Evolutionary conservation across 345 rosid species (phyloP).

Genomic region (Capsella bursapastoris): DNA sequence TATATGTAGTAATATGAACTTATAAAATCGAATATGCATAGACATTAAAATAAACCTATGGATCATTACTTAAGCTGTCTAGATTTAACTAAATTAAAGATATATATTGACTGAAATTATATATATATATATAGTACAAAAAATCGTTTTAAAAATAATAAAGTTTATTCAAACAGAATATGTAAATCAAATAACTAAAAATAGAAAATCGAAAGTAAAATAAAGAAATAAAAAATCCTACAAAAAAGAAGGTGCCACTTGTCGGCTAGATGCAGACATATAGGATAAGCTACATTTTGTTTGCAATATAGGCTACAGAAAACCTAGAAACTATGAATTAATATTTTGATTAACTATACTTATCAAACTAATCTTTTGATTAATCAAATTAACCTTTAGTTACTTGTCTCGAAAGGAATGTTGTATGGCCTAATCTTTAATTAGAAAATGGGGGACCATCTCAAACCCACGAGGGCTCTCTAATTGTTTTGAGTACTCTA

Average conservation of each 20-base stretch:
- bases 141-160: too few relatives aligned
- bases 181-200: background rate
- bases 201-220: background rate
- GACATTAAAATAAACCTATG: background rate
- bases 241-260: slow-evolving; percentile 27
- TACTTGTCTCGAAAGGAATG: background rate
- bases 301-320: slow-evolving; percentile 33
- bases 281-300: slow-evolving; percentile 32
- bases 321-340: slow-evolving; percentile 37
- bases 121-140: background rate
- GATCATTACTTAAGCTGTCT: background rate
- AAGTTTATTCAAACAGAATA: too few relatives aligned
- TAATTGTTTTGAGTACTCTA: too few relatives aligned
- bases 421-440: background rate
- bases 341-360: slow-evolving; percentile 20
- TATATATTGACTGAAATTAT: background rate
- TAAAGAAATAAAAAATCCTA: slow-evolving; percentile 23
- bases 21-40: background rate
- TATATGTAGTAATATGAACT: background rate
- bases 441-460: too few relatives aligned
- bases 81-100: too few relatives aligned
- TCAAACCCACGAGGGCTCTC: too few relatives aligned
- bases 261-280: slow-evolving; percentile 32
- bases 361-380: background rate
- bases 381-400: background rate